A percentile compares a stretch with the other conserved stretches of the same genome.
Evolutionary conservation across 306 rosid species (phyloP).

Genomic region (Cyclanthera cordifolia): DNA sequence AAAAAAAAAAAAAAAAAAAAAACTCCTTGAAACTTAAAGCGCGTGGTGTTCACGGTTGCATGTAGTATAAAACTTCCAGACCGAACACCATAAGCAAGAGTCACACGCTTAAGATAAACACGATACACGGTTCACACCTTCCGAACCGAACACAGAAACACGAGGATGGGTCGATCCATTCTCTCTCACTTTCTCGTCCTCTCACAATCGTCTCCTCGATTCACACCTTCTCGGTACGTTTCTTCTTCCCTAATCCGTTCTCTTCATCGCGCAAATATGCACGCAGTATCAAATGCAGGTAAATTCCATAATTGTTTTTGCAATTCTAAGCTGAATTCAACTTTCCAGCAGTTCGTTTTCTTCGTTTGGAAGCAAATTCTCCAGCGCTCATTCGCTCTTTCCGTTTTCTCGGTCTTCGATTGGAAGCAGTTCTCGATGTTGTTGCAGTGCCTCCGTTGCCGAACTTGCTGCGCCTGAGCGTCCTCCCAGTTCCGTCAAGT

Average conservation of each 20-base stretch:
- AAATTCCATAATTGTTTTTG: not conserved
- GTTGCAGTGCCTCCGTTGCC: conserved; percentile 28
- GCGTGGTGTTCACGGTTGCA: not conserved
- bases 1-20: too few species aligned
- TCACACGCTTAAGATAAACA: not conserved
- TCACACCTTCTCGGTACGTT: conserved; percentile 30
- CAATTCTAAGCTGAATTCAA: not conserved
- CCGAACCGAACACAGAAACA: not conserved
- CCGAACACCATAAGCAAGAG: not conserved
- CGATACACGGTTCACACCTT: not conserved
- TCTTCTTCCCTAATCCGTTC: not conserved
- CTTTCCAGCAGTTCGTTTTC: conserved; percentile 33
- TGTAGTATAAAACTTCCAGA: not conserved
- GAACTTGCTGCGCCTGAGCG: conserved; percentile 22
- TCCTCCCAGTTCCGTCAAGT: conserved; percentile 48
- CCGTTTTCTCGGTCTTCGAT: conserved; percentile 22
- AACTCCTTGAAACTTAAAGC: too few species aligned
- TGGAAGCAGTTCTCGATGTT: conserved; percentile 30
- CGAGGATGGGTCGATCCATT: conserved; percentile 38
- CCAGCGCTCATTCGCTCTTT: conserved; percentile 9
- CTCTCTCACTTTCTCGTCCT: conserved; percentile 37
- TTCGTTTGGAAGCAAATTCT: conserved; percentile 20
- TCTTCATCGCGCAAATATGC: not conserved
- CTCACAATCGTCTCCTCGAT: conserved; percentile 30
- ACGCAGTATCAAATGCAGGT: not conserved